Base-by-base conservation (phyloP, 768 basidiomycete species). In the Termitomyces sp. region DNA sequence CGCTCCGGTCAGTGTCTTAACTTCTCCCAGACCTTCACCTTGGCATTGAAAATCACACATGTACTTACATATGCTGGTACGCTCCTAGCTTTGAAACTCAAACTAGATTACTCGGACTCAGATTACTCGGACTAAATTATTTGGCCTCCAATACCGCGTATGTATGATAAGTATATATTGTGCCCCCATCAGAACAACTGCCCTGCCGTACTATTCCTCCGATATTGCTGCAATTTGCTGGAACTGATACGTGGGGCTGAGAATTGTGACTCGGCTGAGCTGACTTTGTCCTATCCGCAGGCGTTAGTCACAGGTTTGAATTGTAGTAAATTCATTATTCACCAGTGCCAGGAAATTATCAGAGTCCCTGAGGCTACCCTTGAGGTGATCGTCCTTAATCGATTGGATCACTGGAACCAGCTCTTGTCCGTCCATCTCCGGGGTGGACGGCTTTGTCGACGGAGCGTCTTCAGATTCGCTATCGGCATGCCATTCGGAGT, bases 181-280 rank as follows among this genome's bases (percentile, higher is more conserved):
- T 20, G 20, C 7, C 18, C 53, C 12, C 36, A 18, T 54, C 16
- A 16, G 20, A 39, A 36, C 9, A 54, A 18, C 36, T 53, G 35
- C 16, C 36, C 52, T 53, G 52, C 9, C 9, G 22, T 24, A 28
- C 53, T 54, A 39, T 39, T 15, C 22, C 22, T 54, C 36, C 53
- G 53, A 40, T 54, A 54, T 54, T 54, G 53, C 16, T 39, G 53
- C 22, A 54, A 12, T 39, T 54, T 54, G 22, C 38, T 54, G 38
- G 53, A 39, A 24, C 38, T 54, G 53, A 54, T 54, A 28, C 53
- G 53, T 11, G 53, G 22, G 2, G 7, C 18, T 18, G 53, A 54
- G 22, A 54, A 54, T 54, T 18, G 53, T 16, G 38, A 54, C 8
- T 20, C 22, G 2, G 36, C 15, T 15, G 35, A 3, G 20, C 13